Evolutionary conservation across 2,329 filamentous ascomycete species (phyloP), one percentile per base, ranked within the genome.

Genomic region (Aspergillus sclerotialis): DNA sequence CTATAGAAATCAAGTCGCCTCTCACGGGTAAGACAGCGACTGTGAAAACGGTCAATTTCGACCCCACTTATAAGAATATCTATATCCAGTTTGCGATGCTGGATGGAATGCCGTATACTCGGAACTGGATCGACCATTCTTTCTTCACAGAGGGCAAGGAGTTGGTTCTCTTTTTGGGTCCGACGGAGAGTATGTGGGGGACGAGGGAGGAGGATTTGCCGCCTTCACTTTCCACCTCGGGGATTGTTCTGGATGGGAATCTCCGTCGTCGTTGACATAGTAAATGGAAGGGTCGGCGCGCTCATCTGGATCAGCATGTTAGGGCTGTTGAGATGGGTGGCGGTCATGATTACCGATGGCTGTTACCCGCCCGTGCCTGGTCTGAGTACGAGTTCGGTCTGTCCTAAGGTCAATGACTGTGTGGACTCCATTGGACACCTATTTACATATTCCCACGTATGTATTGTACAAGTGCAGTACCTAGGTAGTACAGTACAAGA

Each of bases 51-150:
- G 44, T 74, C 18, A 76, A 77, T 37, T 83, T 80, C 39, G 79
- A 84, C 36, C 52, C 73, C 0, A 49, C 39, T 0, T 78, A 79
- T 37, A 50, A 63, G 42, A 68, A 68, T 23, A 68, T 84, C 0
- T 84, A 75, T 42, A 76, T 85, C n/a, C 79, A 84, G 61, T 76
- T 64, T 28, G 81, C 76, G 2, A 82, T 68, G 2, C 56, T 84
- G 17, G 55, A 85, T 48, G 80, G 81, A 1, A 40, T 65, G 45
- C 56, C 64, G 0, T 84, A 80, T 45, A 73, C 66, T 0, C 72
- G 65, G 55, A 84, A 74, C 52, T 85, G 80, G 79, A 61, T 85
- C 9, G 69, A 72, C 24, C 81, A 85, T 57, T 71, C 67, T 28
- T 84, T 85, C 48, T 84, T 83, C 52, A 66, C 74, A 0, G 68